Base-by-base conservation (phyloP, 139 green algal species). In the Closterium sp. region DNA sequence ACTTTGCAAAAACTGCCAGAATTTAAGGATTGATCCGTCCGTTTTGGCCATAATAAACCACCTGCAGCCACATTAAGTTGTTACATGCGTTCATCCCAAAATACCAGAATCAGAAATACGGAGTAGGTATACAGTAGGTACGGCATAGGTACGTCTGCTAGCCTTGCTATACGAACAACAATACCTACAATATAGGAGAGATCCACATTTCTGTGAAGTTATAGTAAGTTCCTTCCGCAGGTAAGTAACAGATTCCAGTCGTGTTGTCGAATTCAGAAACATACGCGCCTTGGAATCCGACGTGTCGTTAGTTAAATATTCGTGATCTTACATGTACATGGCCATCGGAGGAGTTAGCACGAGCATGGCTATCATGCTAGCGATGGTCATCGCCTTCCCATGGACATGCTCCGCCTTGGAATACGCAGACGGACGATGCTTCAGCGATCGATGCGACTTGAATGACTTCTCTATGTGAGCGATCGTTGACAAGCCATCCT, bases 1-100 rank as follows among this genome's bases (percentile, higher is more conserved):
- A 19, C 66, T 90, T 90, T 86, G 16, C 87, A 90, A 90, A 35
- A 35, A 87, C 25, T 87, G 84, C 84, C 33, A 87, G 84, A 87
- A 87, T 76, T 76, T 76, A 4, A 76, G 12, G 5, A 76, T 76
- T 28, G 55, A 76, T 3, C 84, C 33, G 33, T 87, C 33, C 33
- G 84, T 87, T 87, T 34, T 87, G 33, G 33, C 84, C 33, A 34
- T 87, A 87, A 87, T 55, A 21, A 87, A 84, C 33, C 66, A 83
- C 32, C 86, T 35, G 31, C 87, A 33, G 64, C 89, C 84, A n/a
- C n/a, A n/a, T n/a, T n/a, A n/a, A n/a, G n/a, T n/a, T n/a, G n/a
- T n/a, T n/a, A n/a, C n/a, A n/a, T n/a, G n/a, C n/a, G n/a, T n/a
- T n/a, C n/a, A n/a, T n/a, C n/a, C n/a, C n/a, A n/a, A n/a, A n/a